Base-by-base conservation (phyloP, 2,329 filamentous ascomycete genomes). In the Venturia nashicola region DNA sequence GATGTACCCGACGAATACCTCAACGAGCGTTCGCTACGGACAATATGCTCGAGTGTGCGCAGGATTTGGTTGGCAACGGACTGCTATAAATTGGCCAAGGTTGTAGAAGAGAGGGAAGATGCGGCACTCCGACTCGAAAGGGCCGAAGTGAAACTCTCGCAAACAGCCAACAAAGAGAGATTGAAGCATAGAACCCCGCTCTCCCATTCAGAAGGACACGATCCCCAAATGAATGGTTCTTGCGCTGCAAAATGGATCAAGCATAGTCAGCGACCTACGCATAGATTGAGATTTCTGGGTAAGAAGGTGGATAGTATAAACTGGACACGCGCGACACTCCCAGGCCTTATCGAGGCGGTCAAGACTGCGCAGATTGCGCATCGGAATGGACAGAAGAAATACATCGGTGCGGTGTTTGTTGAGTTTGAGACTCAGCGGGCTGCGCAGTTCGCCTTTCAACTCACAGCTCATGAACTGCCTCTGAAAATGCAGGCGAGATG, bases 291-390 rank as follows among this genome's bases (percentile, higher is more conserved):
- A 69, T 80, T 96, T 40, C 80, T 91, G 67, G 88, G 90, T 66
- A 83, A 88, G 69, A 93, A 94, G 73, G 88, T 94, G n/a, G 91
- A 97, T 75, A 92, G 90, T 0, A 96, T 99, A 72, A 86, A 93
- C 66, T 95, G 89, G 83, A 88, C 87, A 66, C 87, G 93, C 48
- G 80, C 81, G 1, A 86, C 91, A 71, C 82, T 97, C 60, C 83
- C 86, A 61, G 85, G 87, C 59, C 80, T 95, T 46, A 85, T 87
- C 55, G 88, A 89, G 4, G 82, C 87, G 67, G 86, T 90, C 51
- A 82, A 87, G 51, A 77, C 81, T 23, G 82, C 86, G 54, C 90
- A 94, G 73, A 81, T 80, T 62, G 79, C 82, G 64, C 89, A 90
- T 71, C 83, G 82, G 63, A 79, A 81, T 16, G 87, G 88, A 61